Base-by-base conservation (phyloP, 257 asterid genomes). In the Nicotiana sylvestris region DNA sequence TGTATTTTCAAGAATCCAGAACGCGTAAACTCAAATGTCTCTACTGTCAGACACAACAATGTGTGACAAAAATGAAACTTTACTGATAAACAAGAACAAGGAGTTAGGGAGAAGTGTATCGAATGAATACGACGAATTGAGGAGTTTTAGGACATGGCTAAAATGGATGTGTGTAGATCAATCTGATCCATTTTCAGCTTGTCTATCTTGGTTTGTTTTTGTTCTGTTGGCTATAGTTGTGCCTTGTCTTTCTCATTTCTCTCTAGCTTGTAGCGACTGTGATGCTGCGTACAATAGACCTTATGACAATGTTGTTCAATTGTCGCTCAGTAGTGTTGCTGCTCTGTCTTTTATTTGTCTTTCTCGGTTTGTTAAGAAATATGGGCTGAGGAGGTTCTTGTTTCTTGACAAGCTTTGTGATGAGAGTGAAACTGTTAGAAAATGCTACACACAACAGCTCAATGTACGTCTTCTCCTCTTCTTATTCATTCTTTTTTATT, bases 81-180 rank as follows among this genome's bases (percentile, higher is more conserved):
- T 83, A 13, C n/a, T 81, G 6, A 65, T 43, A 10, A 43, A 32
- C 79, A 78, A 78, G 43, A 78, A 35, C 55, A 78, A 67, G 43
- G 62, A 0, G 13, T 65, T 66, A 2, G 51, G 16, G 11, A 65
- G 86, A 18, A n/a, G 72, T 7, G 16, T n/a, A 13, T 83, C 86
- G n/a, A 76, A 78, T 17, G 83, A 80, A 0, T 9, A 77, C 17
- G 86, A 83, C 8, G 87, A 84, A 78, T 30, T 84, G 5, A 81
- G 33, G 37, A 84, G 84, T 11, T 70, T 84, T 21, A 8, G 81
- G 33, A 57, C 82, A 67, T 81, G 84, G 84, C 12, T 84, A 6
- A 80, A 72, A 61, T 70, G 84, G 81, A 35, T 84, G 78, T 84
- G 77, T 64, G 82, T 84, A 13, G 87, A 84, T 46, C 87, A 84